Percentiles rank a stretch among this genome's conserved stretches.
These are phyloP conservation scores for Capsicum chinense DNA, from an alignment of 257 asterid species.

Conservation along the genomic window DNA sequence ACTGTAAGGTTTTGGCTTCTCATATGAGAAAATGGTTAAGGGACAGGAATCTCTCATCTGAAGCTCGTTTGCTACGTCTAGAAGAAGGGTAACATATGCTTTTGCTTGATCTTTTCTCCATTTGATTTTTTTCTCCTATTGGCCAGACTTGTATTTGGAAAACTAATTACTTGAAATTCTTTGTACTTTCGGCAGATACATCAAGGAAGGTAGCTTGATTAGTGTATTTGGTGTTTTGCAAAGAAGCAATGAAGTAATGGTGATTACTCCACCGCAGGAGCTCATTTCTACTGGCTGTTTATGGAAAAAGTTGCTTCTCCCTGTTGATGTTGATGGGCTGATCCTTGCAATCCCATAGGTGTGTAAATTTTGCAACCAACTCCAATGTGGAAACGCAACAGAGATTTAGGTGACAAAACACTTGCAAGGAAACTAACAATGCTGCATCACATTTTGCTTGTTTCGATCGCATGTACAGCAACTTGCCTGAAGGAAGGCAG, in stretches of 20 bases:
- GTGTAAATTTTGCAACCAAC: neutral
- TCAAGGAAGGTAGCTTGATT: slow-evolving; percentile 43
- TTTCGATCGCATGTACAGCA: neutral
- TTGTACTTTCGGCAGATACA: slow-evolving; percentile 37
- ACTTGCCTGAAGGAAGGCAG: neutral
- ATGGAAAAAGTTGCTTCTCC: slow-evolving; percentile 48
- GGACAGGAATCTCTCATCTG: slow-evolving; percentile 50
- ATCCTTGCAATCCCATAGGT: slow-evolving; percentile 34
- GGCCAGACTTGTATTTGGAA: neutral
- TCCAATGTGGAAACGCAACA: neutral
- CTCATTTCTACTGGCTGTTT: slow-evolving; percentile 46
- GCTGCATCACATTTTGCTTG: neutral
- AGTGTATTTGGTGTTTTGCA: slow-evolving; percentile 46
- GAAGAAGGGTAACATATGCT: slow-evolving; percentile 48
- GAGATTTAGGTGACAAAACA: neutral
- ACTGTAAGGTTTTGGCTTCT: slow-evolving; percentile 41
- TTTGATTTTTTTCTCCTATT: neutral
- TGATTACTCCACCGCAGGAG: slow-evolving; percentile 44
- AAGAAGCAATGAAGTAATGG: slow-evolving; percentile 29
- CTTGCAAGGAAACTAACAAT: neutral
- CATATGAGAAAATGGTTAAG: slow-evolving; percentile 48
- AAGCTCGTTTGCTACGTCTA: slow-evolving; percentile 44
- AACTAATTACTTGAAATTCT: neutral
- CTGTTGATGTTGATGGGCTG: slow-evolving; percentile 49
- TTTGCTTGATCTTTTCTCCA: neutral